Evolutionary conservation across 305 asterid genomes (phyloP).

Genomic region (Coffea humblotiana): DNA sequence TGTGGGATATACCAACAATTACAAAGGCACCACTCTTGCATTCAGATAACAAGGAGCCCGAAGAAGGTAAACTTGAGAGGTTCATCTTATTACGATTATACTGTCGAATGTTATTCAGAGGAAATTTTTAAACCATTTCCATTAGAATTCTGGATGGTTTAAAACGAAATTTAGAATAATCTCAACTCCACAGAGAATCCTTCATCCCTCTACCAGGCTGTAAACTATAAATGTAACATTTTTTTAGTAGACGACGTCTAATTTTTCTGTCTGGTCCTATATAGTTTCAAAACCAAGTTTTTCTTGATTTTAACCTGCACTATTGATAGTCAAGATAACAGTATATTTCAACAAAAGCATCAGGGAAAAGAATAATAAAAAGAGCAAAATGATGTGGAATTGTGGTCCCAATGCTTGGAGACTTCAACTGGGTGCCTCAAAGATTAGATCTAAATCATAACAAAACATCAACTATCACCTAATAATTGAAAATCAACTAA

Average conservation of each 20-base stretch:
- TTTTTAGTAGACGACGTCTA: neutral
- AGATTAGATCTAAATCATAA: neutral
- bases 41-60: neutral
- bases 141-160: neutral
- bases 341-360: neutral
- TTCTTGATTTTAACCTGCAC: neutral
- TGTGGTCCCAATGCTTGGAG: neutral
- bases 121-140: neutral
- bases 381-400: neutral
- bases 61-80: neutral
- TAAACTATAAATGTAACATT: neutral
- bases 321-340: neutral
- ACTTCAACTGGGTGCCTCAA: neutral
- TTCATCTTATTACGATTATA: neutral
- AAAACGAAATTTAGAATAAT: neutral
- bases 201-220: neutral
- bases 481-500: neutral
- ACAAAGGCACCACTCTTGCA: neutral
- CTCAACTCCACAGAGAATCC: neutral
- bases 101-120: neutral
- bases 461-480: neutral
- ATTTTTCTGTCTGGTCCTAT: neutral
- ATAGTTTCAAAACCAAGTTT: neutral
- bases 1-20: neutral
- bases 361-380: neutral